phyloP scores from a whole-genome alignment of 2,329 filamentous ascomycete genomes.

The Fusarium bulbicola region DNA sequence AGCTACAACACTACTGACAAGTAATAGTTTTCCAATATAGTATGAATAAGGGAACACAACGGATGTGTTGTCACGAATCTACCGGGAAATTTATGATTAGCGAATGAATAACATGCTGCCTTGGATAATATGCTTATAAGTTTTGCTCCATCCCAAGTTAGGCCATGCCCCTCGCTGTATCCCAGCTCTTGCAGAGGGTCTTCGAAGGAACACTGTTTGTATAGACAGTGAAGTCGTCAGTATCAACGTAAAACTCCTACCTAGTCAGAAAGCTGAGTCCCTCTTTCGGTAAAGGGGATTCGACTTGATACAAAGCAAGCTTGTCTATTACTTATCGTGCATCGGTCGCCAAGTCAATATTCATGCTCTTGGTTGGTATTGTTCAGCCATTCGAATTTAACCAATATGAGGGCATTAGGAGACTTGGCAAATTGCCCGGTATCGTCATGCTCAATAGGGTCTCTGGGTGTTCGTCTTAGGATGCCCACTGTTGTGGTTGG shows the following conservation, averaged over 20 bases:
- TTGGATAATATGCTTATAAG: background rate
- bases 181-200: background rate
- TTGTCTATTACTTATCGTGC: too few relatives aligned
- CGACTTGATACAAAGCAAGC: too few relatives aligned
- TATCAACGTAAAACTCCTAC: background rate
- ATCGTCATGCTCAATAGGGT: too few relatives aligned
- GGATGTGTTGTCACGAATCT: background rate
- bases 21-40: constrained; percentile 21
- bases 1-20: background rate
- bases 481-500: background rate
- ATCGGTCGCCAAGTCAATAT: too few relatives aligned
- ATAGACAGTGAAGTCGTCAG: too few relatives aligned
- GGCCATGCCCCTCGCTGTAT: background rate
- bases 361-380: too few relatives aligned
- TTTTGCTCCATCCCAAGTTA: background rate
- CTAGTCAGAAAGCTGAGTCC: background rate
- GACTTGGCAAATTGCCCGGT: too few relatives aligned
- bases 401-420: too few relatives aligned
- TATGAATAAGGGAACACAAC: background rate
- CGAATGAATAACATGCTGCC: background rate
- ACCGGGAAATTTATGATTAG: background rate
- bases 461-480: too few relatives aligned
- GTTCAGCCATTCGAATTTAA: too few relatives aligned
- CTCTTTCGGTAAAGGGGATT: background rate
- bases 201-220: background rate